Evolutionary conservation across 2,329 filamentous ascomycete species (phyloP).

Genomic region (Monilinia polystroma): DNA sequence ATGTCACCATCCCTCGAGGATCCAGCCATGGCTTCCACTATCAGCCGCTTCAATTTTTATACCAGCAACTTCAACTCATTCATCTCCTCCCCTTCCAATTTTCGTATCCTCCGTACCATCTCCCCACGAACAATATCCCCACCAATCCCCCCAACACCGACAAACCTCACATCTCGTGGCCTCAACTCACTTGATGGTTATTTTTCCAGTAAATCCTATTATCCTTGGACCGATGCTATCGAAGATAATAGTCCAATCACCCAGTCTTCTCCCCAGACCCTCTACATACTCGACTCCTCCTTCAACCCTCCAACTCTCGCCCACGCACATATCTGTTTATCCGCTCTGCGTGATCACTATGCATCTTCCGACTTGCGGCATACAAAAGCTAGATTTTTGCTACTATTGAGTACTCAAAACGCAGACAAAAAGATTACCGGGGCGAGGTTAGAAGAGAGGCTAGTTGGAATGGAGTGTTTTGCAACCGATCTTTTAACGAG

Average conservation of each 20-base stretch:
- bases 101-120: slow-evolving; percentile 35
- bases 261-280: slow-evolving; percentile 35
- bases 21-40: neutral
- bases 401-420: slow-evolving; percentile 63
- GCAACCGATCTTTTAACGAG: slow-evolving; percentile 51
- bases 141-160: slow-evolving; percentile 45
- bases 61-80: slow-evolving; percentile 34
- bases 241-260: neutral
- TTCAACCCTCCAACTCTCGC: slow-evolving; percentile 67
- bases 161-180: slow-evolving; percentile 6
- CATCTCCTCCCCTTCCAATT: slow-evolving; percentile 32
- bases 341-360: slow-evolving; percentile 42
- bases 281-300: slow-evolving; percentile 64
- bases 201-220: neutral
- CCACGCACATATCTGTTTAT: slow-evolving; percentile 56
- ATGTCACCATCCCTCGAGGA: neutral
- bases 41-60: slow-evolving; percentile 23
- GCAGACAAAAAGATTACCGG: slow-evolving; percentile 67
- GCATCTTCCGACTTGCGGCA: slow-evolving; percentile 29
- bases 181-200: neutral
- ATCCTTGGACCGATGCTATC: neutral
- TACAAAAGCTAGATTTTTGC: slow-evolving; percentile 47
- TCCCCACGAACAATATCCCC: slow-evolving; percentile 23
- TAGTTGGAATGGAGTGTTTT: slow-evolving; percentile 71
- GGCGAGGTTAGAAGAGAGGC: slow-evolving; percentile 63